These are phyloP conservation scores for Marsdenia floribunda DNA, from an alignment of 257 asterid species.

Conservation along the genomic window DNA sequence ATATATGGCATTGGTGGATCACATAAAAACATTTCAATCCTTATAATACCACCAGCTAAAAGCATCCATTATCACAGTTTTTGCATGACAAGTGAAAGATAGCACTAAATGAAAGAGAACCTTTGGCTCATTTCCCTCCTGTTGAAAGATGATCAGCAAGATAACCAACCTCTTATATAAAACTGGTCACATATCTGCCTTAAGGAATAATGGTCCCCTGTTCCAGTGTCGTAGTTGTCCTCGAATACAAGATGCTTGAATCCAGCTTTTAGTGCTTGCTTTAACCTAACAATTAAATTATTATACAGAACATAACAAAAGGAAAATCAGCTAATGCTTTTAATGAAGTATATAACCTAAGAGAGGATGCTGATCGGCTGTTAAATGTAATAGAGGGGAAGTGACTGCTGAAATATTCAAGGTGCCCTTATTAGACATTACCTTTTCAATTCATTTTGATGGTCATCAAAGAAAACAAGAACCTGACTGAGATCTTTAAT, in stretches of 20 bases:
- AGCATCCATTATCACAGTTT: not conserved
- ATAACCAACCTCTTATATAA: constrained; percentile 63
- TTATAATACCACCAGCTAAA: not conserved
- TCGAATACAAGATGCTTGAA: constrained; percentile 92
- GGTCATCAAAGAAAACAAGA: constrained; percentile 95
- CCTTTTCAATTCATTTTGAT: constrained; percentile 97
- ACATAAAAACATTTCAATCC: not conserved
- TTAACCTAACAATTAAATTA: constrained; percentile 50
- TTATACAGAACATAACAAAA: constrained; percentile 6
- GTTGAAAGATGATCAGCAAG: not conserved
- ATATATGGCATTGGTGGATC: not conserved
- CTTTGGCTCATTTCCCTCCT: not conserved
- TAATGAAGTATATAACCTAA: not conserved
- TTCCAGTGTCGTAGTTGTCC: constrained; percentile 98
- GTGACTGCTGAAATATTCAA: not conserved
- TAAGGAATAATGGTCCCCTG: constrained; percentile 96
- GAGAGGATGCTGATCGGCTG: not conserved
- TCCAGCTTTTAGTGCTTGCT: constrained; percentile 98
- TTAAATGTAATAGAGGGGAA: not conserved
- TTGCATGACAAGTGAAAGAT: not conserved
- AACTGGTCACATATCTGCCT: constrained; percentile 96
- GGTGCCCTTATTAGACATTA: constrained; percentile 16
- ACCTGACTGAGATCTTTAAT: constrained; percentile 64
- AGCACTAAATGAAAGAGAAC: not conserved
- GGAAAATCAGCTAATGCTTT: not conserved